A percentile compares a stretch with the other conserved stretches of the same genome.
Evolutionary conservation across 306 rosid species (phyloP).

Genomic region (Cucurbita moschata): DNA sequence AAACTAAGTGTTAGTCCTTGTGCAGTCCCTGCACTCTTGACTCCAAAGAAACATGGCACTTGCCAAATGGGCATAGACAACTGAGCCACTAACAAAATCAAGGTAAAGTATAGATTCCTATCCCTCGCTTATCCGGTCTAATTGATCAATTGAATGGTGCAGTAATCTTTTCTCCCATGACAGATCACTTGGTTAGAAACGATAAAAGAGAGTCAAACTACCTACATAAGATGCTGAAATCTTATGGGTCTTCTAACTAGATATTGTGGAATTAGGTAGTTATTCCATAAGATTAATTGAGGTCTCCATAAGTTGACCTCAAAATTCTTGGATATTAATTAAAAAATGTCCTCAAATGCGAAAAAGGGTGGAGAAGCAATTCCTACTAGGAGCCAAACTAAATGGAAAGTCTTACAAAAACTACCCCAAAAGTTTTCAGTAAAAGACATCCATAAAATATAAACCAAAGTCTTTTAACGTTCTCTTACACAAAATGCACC

Average conservation of each 20-base stretch:
- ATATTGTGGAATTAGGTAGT: not conserved
- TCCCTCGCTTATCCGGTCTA: too few relatives aligned
- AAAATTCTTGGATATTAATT: not conserved
- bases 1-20: too few relatives aligned
- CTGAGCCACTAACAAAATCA: too few relatives aligned
- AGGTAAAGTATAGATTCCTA: too few relatives aligned
- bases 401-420: not conserved
- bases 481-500: not conserved
- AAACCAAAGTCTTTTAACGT: not conserved
- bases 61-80: too few relatives aligned
- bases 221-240: not conserved
- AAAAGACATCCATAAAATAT: not conserved
- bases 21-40: too few relatives aligned
- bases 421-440: not conserved
- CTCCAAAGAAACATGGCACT: too few relatives aligned
- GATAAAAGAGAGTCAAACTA: not conserved
- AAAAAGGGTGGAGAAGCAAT: not conserved
- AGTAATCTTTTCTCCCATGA: not conserved
- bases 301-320: not conserved
- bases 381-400: not conserved
- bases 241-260: not conserved
- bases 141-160: too few relatives aligned
- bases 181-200: not conserved
- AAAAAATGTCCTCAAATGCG: not conserved
- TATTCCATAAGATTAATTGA: not conserved